Conservation (phyloP, 345 rosid species). For the Dipteronia dyeriana region DNA sequence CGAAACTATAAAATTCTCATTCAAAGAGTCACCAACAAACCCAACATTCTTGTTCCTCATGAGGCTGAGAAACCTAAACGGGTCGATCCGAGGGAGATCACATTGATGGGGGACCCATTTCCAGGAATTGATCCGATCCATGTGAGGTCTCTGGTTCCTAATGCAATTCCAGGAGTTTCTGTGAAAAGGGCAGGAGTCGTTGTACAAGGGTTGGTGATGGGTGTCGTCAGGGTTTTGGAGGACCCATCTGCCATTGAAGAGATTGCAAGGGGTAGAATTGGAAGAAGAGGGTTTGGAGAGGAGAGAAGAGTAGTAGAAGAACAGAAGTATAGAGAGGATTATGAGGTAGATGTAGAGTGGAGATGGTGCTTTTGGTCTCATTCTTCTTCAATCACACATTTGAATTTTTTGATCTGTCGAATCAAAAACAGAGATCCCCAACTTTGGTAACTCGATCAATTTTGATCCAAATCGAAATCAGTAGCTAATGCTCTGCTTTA, state of each 20-base stretch:
- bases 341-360: constrained; percentile 47
- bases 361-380: constrained; percentile 58
- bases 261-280: constrained; percentile 52
- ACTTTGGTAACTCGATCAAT: no score
- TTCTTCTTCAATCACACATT: constrained; percentile 13
- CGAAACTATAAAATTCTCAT: constrained; percentile 83
- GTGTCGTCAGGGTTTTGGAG: constrained; percentile 25
- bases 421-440: no score
- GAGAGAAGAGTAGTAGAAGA: constrained; percentile 51
- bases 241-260: constrained; percentile 78
- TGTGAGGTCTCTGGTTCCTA: constrained; percentile 62
- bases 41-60: constrained; percentile 85
- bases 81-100: constrained; percentile 57
- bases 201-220: constrained; percentile 48
- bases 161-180: constrained; percentile 94
- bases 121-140: constrained; percentile 77
- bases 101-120: constrained; percentile 78
- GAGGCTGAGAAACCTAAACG: constrained; percentile 49
- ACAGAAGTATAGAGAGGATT: constrained; percentile 52
- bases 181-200: constrained; percentile 89
- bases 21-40: constrained; percentile 87
- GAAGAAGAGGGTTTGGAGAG: constrained; percentile 26
- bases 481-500: no score
- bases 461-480: no score
- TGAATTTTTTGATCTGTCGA: no score